A percentile compares a stretch with the other conserved stretches of the same genome.
Evolutionary conservation across 306 rosid genomes (phyloP).

Genomic region (Corylus heterophylla): DNA sequence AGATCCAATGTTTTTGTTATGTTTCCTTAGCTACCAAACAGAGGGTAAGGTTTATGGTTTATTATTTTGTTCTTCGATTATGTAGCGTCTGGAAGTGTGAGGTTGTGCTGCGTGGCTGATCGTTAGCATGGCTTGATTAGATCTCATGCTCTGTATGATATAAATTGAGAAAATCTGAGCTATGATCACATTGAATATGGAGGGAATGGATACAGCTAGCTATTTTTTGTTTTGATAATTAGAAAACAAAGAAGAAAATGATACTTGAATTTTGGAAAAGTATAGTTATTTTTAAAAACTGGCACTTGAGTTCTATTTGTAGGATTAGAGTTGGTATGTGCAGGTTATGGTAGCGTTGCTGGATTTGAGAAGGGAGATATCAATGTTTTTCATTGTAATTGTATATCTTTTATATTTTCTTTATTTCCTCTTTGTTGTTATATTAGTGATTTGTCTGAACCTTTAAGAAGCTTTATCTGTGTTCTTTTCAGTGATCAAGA

Average conservation of each 20-base stretch:
- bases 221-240: neutral
- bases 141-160: constrained; percentile 16
- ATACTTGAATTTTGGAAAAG: neutral
- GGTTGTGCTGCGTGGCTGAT: constrained; percentile 5
- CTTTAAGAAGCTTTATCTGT: neutral
- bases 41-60: neutral
- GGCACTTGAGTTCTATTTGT: neutral
- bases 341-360: too few species aligned
- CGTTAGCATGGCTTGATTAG: constrained; percentile 26
- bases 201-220: constrained; percentile 22
- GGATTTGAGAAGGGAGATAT: neutral
- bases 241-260: neutral
- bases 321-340: neutral
- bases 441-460: constrained; percentile 3
- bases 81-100: neutral
- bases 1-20: neutral
- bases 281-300: neutral
- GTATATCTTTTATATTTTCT: neutral
- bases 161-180: constrained; percentile 12
- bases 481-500: constrained; percentile 73
- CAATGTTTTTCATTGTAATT: neutral
- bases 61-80: neutral
- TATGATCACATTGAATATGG: constrained; percentile 15
- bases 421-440: neutral
- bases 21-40: neutral